Conservation (phyloP, 495 filamentous ascomycete genomes). For the Lasiosphaeria miniovina region DNA sequence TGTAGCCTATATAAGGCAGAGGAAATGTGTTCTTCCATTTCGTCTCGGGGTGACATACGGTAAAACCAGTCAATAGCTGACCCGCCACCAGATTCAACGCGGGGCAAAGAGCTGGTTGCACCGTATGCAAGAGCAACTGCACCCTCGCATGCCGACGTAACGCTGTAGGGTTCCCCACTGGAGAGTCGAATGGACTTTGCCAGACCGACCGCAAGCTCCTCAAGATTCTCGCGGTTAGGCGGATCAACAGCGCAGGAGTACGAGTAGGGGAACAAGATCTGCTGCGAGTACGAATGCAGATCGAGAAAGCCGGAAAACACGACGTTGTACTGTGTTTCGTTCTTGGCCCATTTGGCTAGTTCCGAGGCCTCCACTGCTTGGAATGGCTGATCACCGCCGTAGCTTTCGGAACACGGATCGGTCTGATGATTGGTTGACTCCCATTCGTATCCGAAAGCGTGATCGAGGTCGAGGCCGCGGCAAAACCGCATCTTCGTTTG, state of each 20-base stretch:
- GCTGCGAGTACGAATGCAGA: constrained; percentile 93
- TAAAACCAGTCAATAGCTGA: constrained; percentile 97
- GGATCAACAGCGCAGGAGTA: constrained; percentile 75
- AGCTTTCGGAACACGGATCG: constrained; percentile 92
- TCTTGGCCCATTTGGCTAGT: constrained; percentile 80
- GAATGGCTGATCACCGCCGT: constrained; percentile 79
- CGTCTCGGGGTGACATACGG: constrained; percentile 34
- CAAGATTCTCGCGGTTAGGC: constrained; percentile 83
- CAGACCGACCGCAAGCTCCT: constrained; percentile 86
- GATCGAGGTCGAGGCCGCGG: constrained; percentile 84
- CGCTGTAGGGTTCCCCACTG: constrained; percentile 71
- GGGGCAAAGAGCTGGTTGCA: constrained; percentile 31
- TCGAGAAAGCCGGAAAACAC: constrained; percentile 82
- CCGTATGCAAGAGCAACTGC: constrained; percentile 46
- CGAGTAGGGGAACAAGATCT: constrained; percentile 89
- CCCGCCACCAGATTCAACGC: constrained; percentile 69
- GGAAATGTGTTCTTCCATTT: background rate
- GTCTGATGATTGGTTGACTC: constrained; percentile 59
- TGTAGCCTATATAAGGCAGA: background rate
- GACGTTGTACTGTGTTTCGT: constrained; percentile 68
- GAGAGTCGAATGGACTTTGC: constrained; percentile 82
- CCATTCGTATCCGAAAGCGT: constrained; percentile 82
- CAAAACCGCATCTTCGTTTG: constrained; percentile 79
- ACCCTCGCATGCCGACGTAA: constrained; percentile 86
- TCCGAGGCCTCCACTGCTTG: constrained; percentile 73